These are phyloP conservation scores for Saccharomyces jurei DNA, from an alignment of 805 yeast species.

Conservation along the genomic window DNA sequence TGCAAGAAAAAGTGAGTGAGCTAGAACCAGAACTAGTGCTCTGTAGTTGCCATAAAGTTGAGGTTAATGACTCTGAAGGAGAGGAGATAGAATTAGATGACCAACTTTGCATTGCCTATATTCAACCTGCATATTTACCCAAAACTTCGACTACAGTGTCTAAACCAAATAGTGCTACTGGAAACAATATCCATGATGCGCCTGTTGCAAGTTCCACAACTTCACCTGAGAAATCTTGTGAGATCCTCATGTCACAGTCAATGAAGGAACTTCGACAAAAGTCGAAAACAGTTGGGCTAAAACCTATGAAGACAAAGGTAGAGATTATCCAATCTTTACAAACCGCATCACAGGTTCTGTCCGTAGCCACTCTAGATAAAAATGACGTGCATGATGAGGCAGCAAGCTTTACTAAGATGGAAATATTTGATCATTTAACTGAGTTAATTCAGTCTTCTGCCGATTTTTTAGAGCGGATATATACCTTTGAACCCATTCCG, in stretches of 20 bases:
- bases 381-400: slow-evolving; percentile 3
- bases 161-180: not conserved
- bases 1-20: not conserved
- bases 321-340: slow-evolving; percentile 25
- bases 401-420: slow-evolving; percentile 1
- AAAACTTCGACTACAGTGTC: not conserved
- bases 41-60: not conserved
- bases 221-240: not conserved
- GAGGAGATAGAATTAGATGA: not conserved
- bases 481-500: slow-evolving; percentile 24
- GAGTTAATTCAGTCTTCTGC: slow-evolving; percentile 15
- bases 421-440: slow-evolving; percentile 18
- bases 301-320: slow-evolving; percentile 21
- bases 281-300: slow-evolving; percentile 23
- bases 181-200: not conserved
- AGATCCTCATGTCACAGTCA: slow-evolving; percentile 15
- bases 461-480: slow-evolving; percentile 20
- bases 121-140: not conserved
- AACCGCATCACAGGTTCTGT: slow-evolving; percentile 20
- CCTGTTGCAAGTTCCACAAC: not conserved
- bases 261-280: slow-evolving; percentile 20
- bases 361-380: slow-evolving; percentile 2
- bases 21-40: not conserved
- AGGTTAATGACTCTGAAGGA: not conserved
- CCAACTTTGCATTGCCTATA: not conserved